These are phyloP conservation scores for Thermomucor indicae-seudaticae DNA, from an alignment of 371 early-diverging fungal species.

Conservation along the genomic window DNA sequence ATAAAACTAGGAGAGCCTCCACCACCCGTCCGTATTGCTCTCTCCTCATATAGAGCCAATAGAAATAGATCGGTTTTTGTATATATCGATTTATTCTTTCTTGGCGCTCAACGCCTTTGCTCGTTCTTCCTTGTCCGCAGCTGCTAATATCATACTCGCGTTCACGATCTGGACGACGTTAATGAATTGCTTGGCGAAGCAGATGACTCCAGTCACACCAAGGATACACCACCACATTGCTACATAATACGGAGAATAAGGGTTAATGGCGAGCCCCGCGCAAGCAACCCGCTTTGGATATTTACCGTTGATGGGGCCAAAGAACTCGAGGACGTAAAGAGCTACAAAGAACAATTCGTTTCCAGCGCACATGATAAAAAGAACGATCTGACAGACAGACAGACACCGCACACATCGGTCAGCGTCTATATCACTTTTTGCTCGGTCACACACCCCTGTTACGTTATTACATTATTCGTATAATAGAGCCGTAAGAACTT, in stretches of 20 bases:
- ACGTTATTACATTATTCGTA: conserved; percentile 67
- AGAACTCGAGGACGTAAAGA: conserved; percentile 66
- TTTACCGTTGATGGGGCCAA: conserved; percentile 27
- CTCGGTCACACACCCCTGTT: neutral
- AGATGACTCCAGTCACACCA: conserved; percentile 70
- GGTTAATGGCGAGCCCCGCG: neutral
- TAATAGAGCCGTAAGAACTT: conserved; percentile 86
- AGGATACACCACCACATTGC: conserved; percentile 26
- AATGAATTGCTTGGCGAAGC: conserved; percentile 82
- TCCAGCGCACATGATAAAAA: conserved; percentile 88
- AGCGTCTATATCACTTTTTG: neutral
- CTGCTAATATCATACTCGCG: conserved; percentile 78
- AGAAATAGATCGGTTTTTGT: too few species aligned
- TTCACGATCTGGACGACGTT: conserved; percentile 90
- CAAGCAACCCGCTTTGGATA: neutral
- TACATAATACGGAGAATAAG: conserved; percentile 19
- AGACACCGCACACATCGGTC: neutral
- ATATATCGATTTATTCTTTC: conserved; percentile 8
- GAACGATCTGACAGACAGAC: conserved; percentile 51
- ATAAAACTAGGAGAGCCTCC: too few species aligned
- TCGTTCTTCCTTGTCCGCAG: conserved; percentile 63
- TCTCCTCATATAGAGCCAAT: too few species aligned
- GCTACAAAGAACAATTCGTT: conserved; percentile 88
- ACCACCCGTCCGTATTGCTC: too few species aligned
- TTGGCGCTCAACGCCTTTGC: conserved; percentile 26